Conservation (phyloP, 2,329 filamentous ascomycete species). For the Aspergillus eucalypticola region DNA sequence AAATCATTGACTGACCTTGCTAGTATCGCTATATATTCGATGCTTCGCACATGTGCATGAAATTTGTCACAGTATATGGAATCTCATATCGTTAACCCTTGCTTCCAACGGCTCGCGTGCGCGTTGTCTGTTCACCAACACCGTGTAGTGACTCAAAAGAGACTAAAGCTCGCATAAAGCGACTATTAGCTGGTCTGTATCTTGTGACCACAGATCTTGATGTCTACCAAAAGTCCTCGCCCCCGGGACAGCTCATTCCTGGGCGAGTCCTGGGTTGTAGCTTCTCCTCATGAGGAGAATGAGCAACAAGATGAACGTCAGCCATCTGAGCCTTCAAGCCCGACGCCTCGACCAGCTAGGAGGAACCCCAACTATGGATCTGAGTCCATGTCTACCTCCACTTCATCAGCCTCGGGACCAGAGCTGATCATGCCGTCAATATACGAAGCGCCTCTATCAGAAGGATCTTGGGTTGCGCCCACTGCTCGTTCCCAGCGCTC, state of each 20-base stretch:
- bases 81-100: neutral
- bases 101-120: neutral
- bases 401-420: slow-evolving; percentile 36
- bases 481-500: slow-evolving; percentile 21
- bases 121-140: neutral
- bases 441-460: slow-evolving; percentile 34
- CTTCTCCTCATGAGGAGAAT: slow-evolving; percentile 23
- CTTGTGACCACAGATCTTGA: neutral
- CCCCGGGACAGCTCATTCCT: slow-evolving; percentile 23
- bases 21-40: too few species aligned
- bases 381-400: slow-evolving; percentile 26
- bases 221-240: slow-evolving; percentile 10
- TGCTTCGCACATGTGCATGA: too few species aligned
- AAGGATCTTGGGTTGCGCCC: slow-evolving; percentile 37
- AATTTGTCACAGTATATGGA: neutral
- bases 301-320: slow-evolving; percentile 9
- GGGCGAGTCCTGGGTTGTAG: slow-evolving; percentile 43
- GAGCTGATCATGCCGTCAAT: slow-evolving; percentile 46
- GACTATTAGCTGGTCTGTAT: neutral
- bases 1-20: too few species aligned
- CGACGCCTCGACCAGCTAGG: slow-evolving; percentile 11
- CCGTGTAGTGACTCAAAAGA: neutral
- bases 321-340: slow-evolving; percentile 12
- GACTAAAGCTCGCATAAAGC: neutral
- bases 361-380: slow-evolving; percentile 17